Percentiles rank a stretch among this genome's conserved stretches.
Evolutionary conservation across 805 yeast genomes (phyloP).

Genomic region (Lachancea fermentati): DNA sequence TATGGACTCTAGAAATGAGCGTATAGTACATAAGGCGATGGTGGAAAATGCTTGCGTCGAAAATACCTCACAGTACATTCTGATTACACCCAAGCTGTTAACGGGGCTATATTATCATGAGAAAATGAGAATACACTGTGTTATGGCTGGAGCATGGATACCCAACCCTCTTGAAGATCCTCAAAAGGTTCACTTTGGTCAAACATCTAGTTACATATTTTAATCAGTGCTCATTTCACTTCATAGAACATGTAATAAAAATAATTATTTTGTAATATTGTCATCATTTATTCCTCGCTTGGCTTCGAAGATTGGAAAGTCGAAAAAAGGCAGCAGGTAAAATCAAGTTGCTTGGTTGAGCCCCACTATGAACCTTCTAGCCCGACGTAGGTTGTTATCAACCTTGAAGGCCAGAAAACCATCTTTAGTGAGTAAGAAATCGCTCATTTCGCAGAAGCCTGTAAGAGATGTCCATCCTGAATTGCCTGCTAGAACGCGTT

Average conservation of each 20-base stretch:
- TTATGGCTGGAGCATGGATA: slow-evolving; percentile 53
- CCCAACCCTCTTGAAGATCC: slow-evolving; percentile 34
- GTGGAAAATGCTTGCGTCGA: slow-evolving; percentile 74
- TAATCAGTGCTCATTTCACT: too few relatives aligned
- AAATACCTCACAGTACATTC: slow-evolving; percentile 71
- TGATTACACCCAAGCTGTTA: slow-evolving; percentile 87
- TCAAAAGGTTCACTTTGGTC: slow-evolving; percentile 33
- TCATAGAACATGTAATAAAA: too few relatives aligned
- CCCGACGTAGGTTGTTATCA: background rate
- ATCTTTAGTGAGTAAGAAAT: slow-evolving; percentile 4
- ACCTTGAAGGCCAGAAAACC: background rate
- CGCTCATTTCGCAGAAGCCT: slow-evolving; percentile 15
- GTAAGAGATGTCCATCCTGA: slow-evolving; percentile 35
- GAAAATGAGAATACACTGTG: slow-evolving; percentile 81
- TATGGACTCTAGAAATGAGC: slow-evolving; percentile 92
- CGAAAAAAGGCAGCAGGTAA: too few relatives aligned
- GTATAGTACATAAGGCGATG: slow-evolving; percentile 76
- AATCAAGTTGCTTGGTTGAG: too few relatives aligned
- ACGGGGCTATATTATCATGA: slow-evolving; percentile 72
- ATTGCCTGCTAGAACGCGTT: slow-evolving; percentile 73
- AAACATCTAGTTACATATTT: slow-evolving; percentile 27
- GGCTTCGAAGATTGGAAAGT: too few relatives aligned
- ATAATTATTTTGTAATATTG: too few relatives aligned
- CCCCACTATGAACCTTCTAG: background rate
- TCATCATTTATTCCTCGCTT: too few relatives aligned